phyloP scores from a whole-genome alignment of 148 eudicot species.

The Rheum nobile region DNA sequence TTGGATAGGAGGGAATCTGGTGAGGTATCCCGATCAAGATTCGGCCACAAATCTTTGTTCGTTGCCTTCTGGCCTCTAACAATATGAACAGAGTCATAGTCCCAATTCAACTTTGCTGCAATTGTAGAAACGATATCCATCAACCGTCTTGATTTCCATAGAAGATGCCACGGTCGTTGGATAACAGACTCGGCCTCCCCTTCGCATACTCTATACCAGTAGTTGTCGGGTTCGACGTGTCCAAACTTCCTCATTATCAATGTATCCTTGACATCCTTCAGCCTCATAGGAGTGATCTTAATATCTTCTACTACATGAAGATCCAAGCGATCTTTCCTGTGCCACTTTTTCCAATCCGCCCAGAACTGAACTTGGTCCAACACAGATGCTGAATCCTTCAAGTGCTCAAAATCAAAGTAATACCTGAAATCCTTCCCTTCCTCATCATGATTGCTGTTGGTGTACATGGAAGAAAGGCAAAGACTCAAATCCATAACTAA shows the following conservation, averaged over 20 bases:
- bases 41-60: conserved; percentile 74
- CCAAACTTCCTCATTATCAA: conserved; percentile 82
- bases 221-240: conserved; percentile 76
- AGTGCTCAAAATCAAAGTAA: conserved; percentile 89
- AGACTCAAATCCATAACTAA: conserved; percentile 78
- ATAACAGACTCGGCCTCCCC: conserved; percentile 78
- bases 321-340: conserved; percentile 35
- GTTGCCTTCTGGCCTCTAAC: conserved; percentile 84
- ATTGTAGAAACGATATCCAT: conserved; percentile 82
- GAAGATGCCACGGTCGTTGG: conserved; percentile 90
- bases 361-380: conserved; percentile 77
- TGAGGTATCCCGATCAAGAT: conserved; percentile 77
- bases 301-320: conserved; percentile 73
- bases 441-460: conserved; percentile 48
- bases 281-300: conserved; percentile 56
- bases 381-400: conserved; percentile 78
- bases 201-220: conserved; percentile 97
- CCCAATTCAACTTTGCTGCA: conserved; percentile 73
- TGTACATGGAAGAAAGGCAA: conserved; percentile 70
- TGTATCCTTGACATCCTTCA: conserved; percentile 48
- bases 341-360: conserved; percentile 78
- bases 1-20: conserved; percentile 55
- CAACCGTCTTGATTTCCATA: conserved; percentile 87
- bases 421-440: conserved; percentile 94
- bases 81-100: conserved; percentile 79